Percentiles rank a stretch among this genome's conserved stretches.
Evolutionary conservation across 495 filamentous ascomycete species (phyloP).

Genomic region (Hypoxylon rickii): DNA sequence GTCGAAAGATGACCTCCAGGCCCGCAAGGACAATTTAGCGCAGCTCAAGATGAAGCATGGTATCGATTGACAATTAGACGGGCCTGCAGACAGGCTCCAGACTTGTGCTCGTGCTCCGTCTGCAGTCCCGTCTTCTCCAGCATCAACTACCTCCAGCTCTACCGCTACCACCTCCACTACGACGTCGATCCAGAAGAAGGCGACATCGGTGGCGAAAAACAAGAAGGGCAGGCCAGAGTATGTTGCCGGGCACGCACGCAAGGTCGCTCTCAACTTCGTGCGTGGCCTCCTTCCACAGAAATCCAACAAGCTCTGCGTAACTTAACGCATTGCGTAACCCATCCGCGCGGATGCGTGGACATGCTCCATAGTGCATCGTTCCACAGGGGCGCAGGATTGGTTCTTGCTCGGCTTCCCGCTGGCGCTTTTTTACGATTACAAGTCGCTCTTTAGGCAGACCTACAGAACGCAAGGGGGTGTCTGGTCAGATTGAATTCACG

Average conservation of each 20-base stretch:
- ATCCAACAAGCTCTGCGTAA: slow-evolving; percentile 41
- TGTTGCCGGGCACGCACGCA: slow-evolving; percentile 44
- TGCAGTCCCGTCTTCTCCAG: slow-evolving; percentile 58
- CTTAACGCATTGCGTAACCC: slow-evolving; percentile 25
- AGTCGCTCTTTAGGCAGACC: slow-evolving; percentile 33
- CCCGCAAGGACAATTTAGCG: slow-evolving; percentile 96
- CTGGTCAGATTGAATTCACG: slow-evolving; percentile 31
- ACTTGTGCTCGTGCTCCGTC: slow-evolving; percentile 45
- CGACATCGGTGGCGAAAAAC: slow-evolving; percentile 34
- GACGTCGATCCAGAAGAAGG: slow-evolving; percentile 36
- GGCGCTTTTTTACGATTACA: slow-evolving; percentile 12
- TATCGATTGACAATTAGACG: slow-evolving; percentile 88
- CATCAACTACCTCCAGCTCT: slow-evolving; percentile 44
- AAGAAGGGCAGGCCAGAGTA: slow-evolving; percentile 40
- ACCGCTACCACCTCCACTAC: slow-evolving; percentile 31
- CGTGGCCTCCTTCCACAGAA: slow-evolving; percentile 41
- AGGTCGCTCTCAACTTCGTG: slow-evolving; percentile 51
- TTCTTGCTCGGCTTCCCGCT: slow-evolving; percentile 20
- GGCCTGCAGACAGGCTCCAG: slow-evolving; percentile 58
- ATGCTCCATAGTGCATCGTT: slow-evolving; percentile 22
- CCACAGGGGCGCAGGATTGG: slow-evolving; percentile 15
- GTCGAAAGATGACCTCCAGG: slow-evolving; percentile 91
- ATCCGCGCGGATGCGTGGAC: slow-evolving; percentile 22
- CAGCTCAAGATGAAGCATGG: slow-evolving; percentile 96
- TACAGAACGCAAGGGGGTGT: slow-evolving; percentile 23